phyloP scores from a whole-genome alignment of 176 grass and related monocot genomes.

The Oryza meyeriana region DNA sequence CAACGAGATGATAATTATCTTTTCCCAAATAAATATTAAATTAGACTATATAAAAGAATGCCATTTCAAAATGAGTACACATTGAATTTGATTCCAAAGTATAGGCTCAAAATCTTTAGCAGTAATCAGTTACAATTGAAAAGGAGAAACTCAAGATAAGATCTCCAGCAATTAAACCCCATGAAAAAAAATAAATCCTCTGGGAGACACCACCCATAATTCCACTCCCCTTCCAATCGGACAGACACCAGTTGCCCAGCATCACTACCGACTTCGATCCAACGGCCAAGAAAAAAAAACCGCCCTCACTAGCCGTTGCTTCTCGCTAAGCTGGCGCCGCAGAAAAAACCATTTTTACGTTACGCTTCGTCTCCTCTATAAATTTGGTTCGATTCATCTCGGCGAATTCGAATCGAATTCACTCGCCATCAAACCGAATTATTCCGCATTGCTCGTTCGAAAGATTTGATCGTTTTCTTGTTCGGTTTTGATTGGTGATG shows the following conservation, averaged over 20 bases:
- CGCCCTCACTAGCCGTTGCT: constrained; percentile 49
- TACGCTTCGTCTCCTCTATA: constrained; percentile 1
- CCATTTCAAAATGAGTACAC: not conserved
- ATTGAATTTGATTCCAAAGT: not conserved
- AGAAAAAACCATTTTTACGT: not conserved
- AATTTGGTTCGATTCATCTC: constrained; percentile 16
- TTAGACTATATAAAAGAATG: not conserved
- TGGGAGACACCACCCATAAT: not conserved
- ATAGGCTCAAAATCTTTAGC: not conserved
- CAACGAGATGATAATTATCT: too few species aligned
- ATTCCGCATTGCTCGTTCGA: not conserved
- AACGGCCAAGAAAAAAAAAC: constrained; percentile 8
- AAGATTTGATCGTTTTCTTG: not conserved
- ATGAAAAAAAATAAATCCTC: not conserved
- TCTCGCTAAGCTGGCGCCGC: constrained; percentile 2
- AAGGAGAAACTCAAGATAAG: not conserved
- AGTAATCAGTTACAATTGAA: not conserved
- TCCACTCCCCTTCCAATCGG: not conserved
- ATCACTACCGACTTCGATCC: not conserved
- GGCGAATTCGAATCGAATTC: constrained; percentile 24
- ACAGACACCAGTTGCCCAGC: not conserved
- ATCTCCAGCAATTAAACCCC: not conserved
- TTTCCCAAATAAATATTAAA: not conserved
- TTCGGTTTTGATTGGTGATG: not conserved
- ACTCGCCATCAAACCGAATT: constrained; percentile 32